Conservation (phyloP, 108 stramenopile genomes). For the Cyclotella cryptica region DNA sequence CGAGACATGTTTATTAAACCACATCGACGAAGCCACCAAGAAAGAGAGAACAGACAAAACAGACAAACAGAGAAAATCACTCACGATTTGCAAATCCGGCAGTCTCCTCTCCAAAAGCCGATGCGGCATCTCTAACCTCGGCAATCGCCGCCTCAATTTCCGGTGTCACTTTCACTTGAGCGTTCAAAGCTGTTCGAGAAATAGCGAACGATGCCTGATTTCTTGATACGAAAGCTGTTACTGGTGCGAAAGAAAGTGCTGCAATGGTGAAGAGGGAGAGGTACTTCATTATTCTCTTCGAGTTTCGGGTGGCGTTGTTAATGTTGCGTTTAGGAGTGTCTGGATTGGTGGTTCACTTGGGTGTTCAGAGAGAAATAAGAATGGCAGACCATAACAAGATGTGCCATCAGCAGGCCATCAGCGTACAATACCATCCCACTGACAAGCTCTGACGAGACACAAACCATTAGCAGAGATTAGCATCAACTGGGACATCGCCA, state of each 20-base stretch:
- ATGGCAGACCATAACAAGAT: too few species aligned
- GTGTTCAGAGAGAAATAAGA: background rate
- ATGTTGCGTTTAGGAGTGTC: background rate
- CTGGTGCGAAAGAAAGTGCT: conserved; percentile 14
- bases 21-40: too few species aligned
- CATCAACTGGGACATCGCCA: too few species aligned
- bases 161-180: conserved; percentile 35
- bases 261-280: conserved; percentile 15
- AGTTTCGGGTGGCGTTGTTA: too few species aligned
- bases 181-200: conserved; percentile 34
- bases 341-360: background rate
- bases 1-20: too few species aligned
- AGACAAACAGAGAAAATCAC: background rate
- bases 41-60: background rate
- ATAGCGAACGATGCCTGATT: background rate
- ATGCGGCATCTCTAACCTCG: conserved; percentile 51
- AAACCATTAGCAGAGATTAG: too few species aligned
- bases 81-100: conserved; percentile 59
- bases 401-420: too few species aligned
- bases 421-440: too few species aligned
- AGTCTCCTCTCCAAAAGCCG: conserved; percentile 59
- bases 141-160: conserved; percentile 56
- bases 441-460: too few species aligned
- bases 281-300: too few species aligned
- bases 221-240: conserved; percentile 40